Evolutionary conservation across 306 rosid genomes (phyloP), one percentile per base, ranked within the genome.

Genomic region (Casuarina cunninghamiana): DNA sequence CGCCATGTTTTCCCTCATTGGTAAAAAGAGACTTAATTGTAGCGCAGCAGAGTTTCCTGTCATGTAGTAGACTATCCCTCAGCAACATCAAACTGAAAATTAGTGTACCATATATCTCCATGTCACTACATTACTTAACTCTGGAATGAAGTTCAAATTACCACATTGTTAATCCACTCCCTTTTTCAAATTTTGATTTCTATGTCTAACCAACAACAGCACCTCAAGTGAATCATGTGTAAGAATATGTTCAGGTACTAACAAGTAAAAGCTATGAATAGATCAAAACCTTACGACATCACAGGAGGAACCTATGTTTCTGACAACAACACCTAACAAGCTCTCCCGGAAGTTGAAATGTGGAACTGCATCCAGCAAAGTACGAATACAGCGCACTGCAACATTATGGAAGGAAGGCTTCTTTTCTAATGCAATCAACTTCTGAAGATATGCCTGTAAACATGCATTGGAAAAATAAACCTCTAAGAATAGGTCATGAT

Each of bases 1-100:
- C 97, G 32, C 97, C 91, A 72, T 93, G 99, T 73, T 93, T 93
- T 73, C 98, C 96, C 89, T 87, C 99, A 9, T 87, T 91, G 76
- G 85, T 86, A 80, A 91, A 91, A 76, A 93, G 88, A 49, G 94
- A 93, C 82, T 88, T 87, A 69, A 91, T 81, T 44, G 96, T 75
- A 55, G 93, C 86, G 79, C 94, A 87, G 75, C 98, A 91, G 58
- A 88, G 85, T 79, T 86, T 90, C 87, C 99, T 95, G 91, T 79
- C 74, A 90, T 62, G 80, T 75, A 81, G 76, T 69, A 80, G 66
- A 16, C 58, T 74, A 72, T 38, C 50, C 17, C 17, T 37, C 17
- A 35, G 68, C 15, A 61, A 61, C 6, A 7, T 66, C 35, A 66
- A 39, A 41, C 19, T 41, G 35, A 42, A 3, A 67, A 11, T 44